These are phyloP conservation scores for Ustilago tritici DNA, from an alignment of 1,284 basidiomycete genomes.

Conservation along the genomic window DNA sequence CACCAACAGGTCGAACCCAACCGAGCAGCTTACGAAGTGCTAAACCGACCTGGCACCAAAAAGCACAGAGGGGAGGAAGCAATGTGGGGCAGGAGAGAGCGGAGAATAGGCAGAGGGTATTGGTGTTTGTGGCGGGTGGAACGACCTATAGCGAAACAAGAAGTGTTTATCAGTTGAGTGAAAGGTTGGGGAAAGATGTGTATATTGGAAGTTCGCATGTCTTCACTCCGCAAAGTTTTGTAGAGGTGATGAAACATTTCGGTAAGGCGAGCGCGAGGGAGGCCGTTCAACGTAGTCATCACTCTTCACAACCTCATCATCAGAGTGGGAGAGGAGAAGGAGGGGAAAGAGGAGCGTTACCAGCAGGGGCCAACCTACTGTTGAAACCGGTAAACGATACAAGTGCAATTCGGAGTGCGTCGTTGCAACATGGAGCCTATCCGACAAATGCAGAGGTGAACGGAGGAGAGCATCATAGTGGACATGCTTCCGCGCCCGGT, in stretches of 20 bases:
- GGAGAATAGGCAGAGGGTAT: constrained; percentile 81
- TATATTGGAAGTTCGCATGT: constrained; percentile 93
- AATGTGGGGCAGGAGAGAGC: constrained; percentile 28
- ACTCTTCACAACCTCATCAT: constrained; percentile 7
- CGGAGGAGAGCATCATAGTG: background rate
- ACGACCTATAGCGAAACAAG: constrained; percentile 96
- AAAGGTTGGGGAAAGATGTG: constrained; percentile 83
- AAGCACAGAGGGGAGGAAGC: constrained; percentile 34
- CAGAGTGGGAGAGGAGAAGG: background rate
- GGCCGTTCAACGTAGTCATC: constrained; percentile 10
- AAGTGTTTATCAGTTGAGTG: constrained; percentile 84
- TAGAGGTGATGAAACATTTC: constrained; percentile 81
- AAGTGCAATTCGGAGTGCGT: constrained; percentile 41
- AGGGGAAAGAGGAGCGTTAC: constrained; percentile 11
- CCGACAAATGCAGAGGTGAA: background rate
- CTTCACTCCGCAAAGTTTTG: constrained; percentile 83
- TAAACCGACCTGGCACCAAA: constrained; percentile 64
- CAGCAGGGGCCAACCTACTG: constrained; percentile 35
- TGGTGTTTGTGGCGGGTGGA: constrained; percentile 94
- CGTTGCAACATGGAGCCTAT: constrained; percentile 30
- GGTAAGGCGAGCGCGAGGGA: constrained; percentile 54
- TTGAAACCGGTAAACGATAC: constrained; percentile 51
- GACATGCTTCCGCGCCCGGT: background rate
- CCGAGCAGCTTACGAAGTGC: constrained; percentile 56
- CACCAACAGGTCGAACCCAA: constrained; percentile 16